Base-by-base conservation (phyloP, 345 rosid genomes). In the Eucalyptus curtisii region DNA sequence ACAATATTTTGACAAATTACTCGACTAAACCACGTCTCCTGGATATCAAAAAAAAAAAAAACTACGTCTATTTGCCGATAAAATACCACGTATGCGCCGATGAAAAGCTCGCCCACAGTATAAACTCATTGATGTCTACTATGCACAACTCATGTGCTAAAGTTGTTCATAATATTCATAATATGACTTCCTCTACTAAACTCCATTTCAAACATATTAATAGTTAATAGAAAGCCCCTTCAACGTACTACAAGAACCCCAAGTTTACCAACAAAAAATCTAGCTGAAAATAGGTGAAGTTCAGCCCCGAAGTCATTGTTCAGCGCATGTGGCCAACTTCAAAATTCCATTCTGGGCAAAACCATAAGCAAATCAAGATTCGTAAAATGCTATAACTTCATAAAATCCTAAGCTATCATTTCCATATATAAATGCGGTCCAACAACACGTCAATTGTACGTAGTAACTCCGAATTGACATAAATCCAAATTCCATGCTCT, bases 61-160 rank as follows among this genome's bases (percentile, higher is more conserved):
- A 57, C 13, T 57, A 10, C 0, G 4, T 25, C 30, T 57, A 57
- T 24, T 57, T 10, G n/a, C 4, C 2, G 1, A 10, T 24, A 57
- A 57, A 57, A 57, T 57, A 24, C 27, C 64, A 57, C 3, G 0
- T 24, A 52, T 8, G 30, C 6, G 0, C 5, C 30, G 24, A 10
- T 20, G 30, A 57, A 57, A 57, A 10, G 64, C 13, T 57, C 1
- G 13, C 30, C 64, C 64, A 57, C 10, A 24, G 30, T 1, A 57
- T 0, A 55, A 57, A 57, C 27, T 25, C 30, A 25, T 25, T 11
- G 30, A 24, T 57, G 64, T 57, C n/a, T 24, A 25, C 64, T 5
- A 22, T 57, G 13, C 30, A 57, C 0, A 57, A 0, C 14, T 57
- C 3, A 2, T 25, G 13, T 4, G 0, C 2, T 57, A 25, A 24